A percentile compares a stretch with the other conserved stretches of the same genome.
phyloP scores from a whole-genome alignment of 345 rosid species.

The Euphorbia tirucalli region DNA sequence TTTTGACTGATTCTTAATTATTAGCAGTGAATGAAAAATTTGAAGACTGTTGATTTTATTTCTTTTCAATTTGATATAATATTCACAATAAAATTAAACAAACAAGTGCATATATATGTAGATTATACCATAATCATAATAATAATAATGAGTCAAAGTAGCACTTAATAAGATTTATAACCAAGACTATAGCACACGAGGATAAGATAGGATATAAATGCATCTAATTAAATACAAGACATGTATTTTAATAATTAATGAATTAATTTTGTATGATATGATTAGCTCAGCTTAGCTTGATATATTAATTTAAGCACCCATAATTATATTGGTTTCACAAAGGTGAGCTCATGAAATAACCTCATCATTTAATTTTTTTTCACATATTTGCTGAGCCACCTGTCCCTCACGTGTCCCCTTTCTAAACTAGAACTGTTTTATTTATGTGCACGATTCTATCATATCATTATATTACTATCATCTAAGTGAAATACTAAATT shows the following conservation, averaged over 20 bases:
- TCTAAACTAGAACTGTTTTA: not conserved
- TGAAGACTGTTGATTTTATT: not conserved
- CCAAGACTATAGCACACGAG: conserved; percentile 40
- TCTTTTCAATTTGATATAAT: conserved; percentile 17
- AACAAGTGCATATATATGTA: conserved; percentile 30
- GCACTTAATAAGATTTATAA: conserved; percentile 29
- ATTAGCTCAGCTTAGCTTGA: conserved; percentile 31
- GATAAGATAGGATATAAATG: conserved; percentile 23
- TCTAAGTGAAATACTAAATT: not conserved
- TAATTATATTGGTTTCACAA: conserved; percentile 24
- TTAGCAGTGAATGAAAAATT: not conserved
- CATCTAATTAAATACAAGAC: conserved; percentile 12
- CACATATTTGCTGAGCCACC: conserved; percentile 26
- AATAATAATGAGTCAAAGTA: conserved; percentile 36
- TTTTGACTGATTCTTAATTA: conserved; percentile 8
- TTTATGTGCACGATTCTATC: not conserved
- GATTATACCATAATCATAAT: conserved; percentile 16
- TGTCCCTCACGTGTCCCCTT: conserved; percentile 31
- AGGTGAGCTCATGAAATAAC: conserved; percentile 34
- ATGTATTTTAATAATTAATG: conserved; percentile 7
- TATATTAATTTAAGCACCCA: conserved; percentile 16
- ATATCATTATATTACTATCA: not conserved
- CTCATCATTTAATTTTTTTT: conserved; percentile 30
- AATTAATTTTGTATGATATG: conserved; percentile 15
- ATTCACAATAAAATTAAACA: not conserved